Base-by-base conservation (phyloP, 2,329 filamentous ascomycete species). In the Botrytis elliptica region DNA sequence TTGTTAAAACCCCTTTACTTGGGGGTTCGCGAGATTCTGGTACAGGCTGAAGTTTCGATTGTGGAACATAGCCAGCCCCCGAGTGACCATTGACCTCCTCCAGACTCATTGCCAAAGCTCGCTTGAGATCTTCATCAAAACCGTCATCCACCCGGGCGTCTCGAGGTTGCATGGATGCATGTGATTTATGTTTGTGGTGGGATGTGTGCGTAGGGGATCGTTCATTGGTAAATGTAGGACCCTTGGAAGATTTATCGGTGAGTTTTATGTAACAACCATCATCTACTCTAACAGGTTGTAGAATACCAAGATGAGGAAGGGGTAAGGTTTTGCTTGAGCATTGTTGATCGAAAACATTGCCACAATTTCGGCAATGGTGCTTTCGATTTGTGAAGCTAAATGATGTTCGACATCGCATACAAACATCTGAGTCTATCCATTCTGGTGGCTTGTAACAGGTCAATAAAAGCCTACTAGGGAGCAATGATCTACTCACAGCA, bases 381-480 rank as follows among this genome's bases (percentile, higher is more conserved):
- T 98, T 99, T 80, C 96, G 91, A 82, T 99, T 99, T 73, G 95
- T 99, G 81, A 99, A 98, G 66, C 94, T 98, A 80, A 99, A 99
- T 29, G 94, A 85, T 20, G 95, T 98, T 78, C 96, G 91, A 82
- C 96, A 99, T 81, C 96, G 92, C 94, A 99, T 98, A 82, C 96
- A 99, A 46, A 99, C 95, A 80, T 99, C 96, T 18, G 95, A 98
- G 83, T 99, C 96, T 69, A 91, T 91, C 96, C 96, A 99, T 84
- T 99, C 96, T 0, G 96, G 96, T 16, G 96, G 96, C 91, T 97
- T 79, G 72, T 55, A 73, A 38, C 5, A 49, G 38, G 62, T 75
- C 38, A 77, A 63, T 49, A 65, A 63, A 63, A 69, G 14, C 33
- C 3, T n/a, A 69, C 1, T 8, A 8, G 18, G 29, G 65, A 55